Evolutionary conservation across 176 grass and related monocot genomes (phyloP).

Genomic region (Eleusine coracana): DNA sequence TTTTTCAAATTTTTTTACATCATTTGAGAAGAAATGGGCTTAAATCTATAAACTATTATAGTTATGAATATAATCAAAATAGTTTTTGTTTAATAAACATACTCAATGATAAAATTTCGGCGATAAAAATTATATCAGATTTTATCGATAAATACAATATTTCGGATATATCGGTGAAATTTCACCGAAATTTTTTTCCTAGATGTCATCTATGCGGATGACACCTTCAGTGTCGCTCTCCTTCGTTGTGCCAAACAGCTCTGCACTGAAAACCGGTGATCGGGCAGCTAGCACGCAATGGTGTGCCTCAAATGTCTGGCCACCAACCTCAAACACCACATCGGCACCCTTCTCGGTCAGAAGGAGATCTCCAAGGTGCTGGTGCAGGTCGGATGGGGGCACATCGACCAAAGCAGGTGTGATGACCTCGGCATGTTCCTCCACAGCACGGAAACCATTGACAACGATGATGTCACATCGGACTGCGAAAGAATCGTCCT

Average conservation of each 20-base stretch:
- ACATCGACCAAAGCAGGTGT: background rate
- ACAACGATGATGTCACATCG: background rate
- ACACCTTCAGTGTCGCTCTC: slow-evolving; percentile 33
- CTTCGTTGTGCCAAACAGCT: slow-evolving; percentile 46
- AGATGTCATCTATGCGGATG: slow-evolving; percentile 43
- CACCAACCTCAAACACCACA: slow-evolving; percentile 42
- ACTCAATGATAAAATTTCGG: too few species aligned
- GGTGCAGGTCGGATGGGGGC: slow-evolving; percentile 28
- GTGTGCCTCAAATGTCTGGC: slow-evolving; percentile 36
- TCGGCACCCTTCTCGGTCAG: slow-evolving; percentile 29
- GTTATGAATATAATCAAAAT: too few species aligned
- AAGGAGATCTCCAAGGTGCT: slow-evolving; percentile 42
- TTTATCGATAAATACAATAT: too few species aligned
- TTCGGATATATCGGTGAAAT: too few species aligned
- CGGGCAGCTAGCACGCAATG: slow-evolving; percentile 43
- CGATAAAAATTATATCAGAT: too few species aligned
- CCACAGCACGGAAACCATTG: background rate
- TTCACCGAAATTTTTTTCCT: slow-evolving; percentile 37
- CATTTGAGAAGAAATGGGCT: too few species aligned
- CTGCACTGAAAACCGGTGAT: slow-evolving; percentile 45
- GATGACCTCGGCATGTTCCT: background rate
- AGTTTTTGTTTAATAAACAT: too few species aligned
- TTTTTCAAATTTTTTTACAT: too few species aligned
- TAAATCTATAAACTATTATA: too few species aligned
- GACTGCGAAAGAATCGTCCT: background rate